Conservation (phyloP, 164 flowering plant genomes). For the Dillenia turbinata region DNA sequence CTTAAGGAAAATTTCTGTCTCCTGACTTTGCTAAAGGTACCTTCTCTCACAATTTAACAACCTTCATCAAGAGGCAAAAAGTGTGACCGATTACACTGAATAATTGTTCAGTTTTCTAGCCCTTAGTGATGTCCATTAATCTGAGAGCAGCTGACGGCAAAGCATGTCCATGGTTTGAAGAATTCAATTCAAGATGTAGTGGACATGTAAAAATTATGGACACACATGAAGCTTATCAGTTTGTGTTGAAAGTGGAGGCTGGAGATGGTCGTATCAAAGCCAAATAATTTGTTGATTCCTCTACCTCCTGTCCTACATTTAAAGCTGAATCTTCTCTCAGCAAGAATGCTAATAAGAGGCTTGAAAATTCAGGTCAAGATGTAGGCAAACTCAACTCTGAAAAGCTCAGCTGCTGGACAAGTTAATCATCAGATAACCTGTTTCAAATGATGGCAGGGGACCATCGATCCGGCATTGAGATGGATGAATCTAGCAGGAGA, state of each 20-base stretch:
- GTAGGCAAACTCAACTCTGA: neutral
- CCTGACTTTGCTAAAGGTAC: neutral
- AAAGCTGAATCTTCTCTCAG: neutral
- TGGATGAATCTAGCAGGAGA: neutral
- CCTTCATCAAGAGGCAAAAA: neutral
- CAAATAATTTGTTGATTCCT: neutral
- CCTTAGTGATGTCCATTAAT: neutral
- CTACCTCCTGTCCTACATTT: neutral
- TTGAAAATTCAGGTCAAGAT: too few relatives aligned
- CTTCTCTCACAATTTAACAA: neutral
- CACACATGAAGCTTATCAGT: neutral
- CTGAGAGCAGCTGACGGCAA: neutral
- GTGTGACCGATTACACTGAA: neutral
- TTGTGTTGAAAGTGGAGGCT: neutral
- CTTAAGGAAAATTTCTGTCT: neutral
- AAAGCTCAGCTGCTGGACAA: neutral
- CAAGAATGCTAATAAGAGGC: neutral
- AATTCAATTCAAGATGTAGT: neutral
- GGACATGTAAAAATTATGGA: neutral
- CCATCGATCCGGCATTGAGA: neutral
- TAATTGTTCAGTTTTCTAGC: neutral
- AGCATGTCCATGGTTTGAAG: neutral
- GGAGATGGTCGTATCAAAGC: neutral
- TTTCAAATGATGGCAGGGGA: neutral
- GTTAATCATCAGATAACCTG: neutral